A percentile compares a stretch with the other conserved stretches of the same genome.
These are phyloP conservation scores for Ganoderma lingzhi DNA, from an alignment of 1,284 basidiomycete species.

Conservation along the genomic window DNA sequence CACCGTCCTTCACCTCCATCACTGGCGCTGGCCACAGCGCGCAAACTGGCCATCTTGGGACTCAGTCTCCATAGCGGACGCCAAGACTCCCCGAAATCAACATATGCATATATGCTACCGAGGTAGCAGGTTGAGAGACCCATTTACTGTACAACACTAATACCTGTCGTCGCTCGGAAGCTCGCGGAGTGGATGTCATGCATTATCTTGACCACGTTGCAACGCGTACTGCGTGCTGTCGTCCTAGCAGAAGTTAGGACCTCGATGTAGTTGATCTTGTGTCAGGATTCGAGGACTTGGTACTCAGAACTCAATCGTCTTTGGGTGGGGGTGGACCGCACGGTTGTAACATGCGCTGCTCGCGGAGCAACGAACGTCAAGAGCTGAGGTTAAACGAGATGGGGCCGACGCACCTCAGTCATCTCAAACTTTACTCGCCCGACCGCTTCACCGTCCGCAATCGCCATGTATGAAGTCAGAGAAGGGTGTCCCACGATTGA, in stretches of 20 bases:
- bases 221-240: conserved; percentile 24
- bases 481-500: conserved; percentile 93
- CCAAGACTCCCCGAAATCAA: neutral
- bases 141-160: conserved; percentile 5
- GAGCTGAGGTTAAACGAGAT: neutral
- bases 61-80: neutral
- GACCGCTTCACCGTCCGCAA: conserved; percentile 93
- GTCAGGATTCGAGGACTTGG: neutral
- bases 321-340: conserved; percentile 95
- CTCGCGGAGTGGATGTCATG: neutral
- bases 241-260: neutral
- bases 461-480: conserved; percentile 86
- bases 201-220: conserved; percentile 16
- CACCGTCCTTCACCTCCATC: conserved; percentile 4
- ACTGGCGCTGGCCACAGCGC: neutral
- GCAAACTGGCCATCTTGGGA: conserved; percentile 16
- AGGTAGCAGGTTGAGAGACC: neutral
- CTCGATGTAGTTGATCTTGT: neutral
- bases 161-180: neutral
- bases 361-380: neutral
- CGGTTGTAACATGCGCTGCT: conserved; percentile 96
- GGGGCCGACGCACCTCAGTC: conserved; percentile 79
- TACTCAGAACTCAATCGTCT: conserved; percentile 63
- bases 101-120: conserved; percentile 2
- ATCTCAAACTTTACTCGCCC: conserved; percentile 95